These are phyloP conservation scores for Cardamine resedifolia DNA, from an alignment of 345 rosid genomes.

Conservation along the genomic window DNA sequence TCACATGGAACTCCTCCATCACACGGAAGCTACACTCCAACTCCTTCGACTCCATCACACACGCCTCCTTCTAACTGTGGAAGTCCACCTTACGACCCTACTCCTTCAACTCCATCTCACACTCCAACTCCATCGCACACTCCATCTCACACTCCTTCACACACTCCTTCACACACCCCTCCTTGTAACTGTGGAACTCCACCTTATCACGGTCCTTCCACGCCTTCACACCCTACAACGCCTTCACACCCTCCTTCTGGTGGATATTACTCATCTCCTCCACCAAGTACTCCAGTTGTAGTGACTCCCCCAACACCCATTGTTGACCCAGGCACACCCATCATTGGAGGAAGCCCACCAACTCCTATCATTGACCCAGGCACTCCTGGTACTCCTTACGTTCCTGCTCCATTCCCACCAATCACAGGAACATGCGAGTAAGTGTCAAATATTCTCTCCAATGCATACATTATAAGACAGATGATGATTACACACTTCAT, in stretches of 20 bases:
- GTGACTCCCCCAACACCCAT: slow-evolving; percentile 52
- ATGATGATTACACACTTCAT: not conserved
- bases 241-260: slow-evolving; percentile 62
- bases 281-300: slow-evolving; percentile 49
- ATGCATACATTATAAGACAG: not conserved
- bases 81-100: too few species aligned
- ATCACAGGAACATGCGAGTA: slow-evolving; percentile 83
- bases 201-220: slow-evolving; percentile 1
- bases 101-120: slow-evolving; percentile 33
- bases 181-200: slow-evolving; percentile 38
- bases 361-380: slow-evolving; percentile 42
- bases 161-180: slow-evolving; percentile 34
- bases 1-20: slow-evolving; percentile 47
- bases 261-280: slow-evolving; percentile 57
- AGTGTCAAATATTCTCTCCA: slow-evolving; percentile 28
- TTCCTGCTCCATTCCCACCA: slow-evolving; percentile 70
- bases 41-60: slow-evolving; percentile 41
- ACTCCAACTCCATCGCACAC: slow-evolving; percentile 18
- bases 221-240: slow-evolving; percentile 36
- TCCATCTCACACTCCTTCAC: slow-evolving; percentile 35
- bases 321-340: slow-evolving; percentile 62
- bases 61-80: too few species aligned
- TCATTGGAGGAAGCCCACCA: slow-evolving; percentile 47
- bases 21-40: slow-evolving; percentile 45
- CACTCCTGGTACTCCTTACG: slow-evolving; percentile 53